Evolutionary conservation across 1,284 basidiomycete genomes (phyloP), one percentile per base, ranked within the genome.

Genomic region (Retiboletus fuscus): DNA sequence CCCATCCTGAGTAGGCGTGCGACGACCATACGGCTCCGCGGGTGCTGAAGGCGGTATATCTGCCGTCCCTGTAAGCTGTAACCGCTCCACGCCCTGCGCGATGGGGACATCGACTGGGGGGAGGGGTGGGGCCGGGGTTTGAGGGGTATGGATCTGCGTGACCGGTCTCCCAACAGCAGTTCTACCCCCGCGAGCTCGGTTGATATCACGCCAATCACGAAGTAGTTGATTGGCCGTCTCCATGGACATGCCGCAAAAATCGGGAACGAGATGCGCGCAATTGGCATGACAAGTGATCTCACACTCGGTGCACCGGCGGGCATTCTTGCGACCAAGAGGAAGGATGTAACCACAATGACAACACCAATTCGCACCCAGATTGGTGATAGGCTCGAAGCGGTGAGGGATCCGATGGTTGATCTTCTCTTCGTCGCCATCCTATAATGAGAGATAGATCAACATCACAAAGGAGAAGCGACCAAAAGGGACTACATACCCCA

Each of bases 211-310:
- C 87, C 96, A 93, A 82, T 97, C 94, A 72, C 93, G 92, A 68
- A 99, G 89, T 39, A 99, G 88, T 79, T 94, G 92, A 82, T 99
- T 99, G 55, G 98, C 98, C 72, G 96, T 98, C 83, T 98, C 98
- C 97, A 99, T 99, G 30, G 96, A 96, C 97, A 99, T 99, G 65
- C 98, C 98, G 80, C 98, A 99, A 84, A 99, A 99, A 84, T 99
- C 97, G 70, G 98, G 98, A 44, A 99, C 97, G 67, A 99, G 90
- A 82, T 99, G 98, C 1, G 96, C 96, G 84, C 98, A 99, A 75
- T 98, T 96, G 30, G 96, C 96, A 84, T 99, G 98, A 78, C 96
- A 98, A 67, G 97, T 99, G 74, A 99, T 92, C 79, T 93, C 92
- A 84, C 98, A 99, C 82, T 99, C 97, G 66, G 93, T 92, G 83